Base-by-base conservation (phyloP, 2,329 filamentous ascomycete species). In the Cladosporium sp. region DNA sequence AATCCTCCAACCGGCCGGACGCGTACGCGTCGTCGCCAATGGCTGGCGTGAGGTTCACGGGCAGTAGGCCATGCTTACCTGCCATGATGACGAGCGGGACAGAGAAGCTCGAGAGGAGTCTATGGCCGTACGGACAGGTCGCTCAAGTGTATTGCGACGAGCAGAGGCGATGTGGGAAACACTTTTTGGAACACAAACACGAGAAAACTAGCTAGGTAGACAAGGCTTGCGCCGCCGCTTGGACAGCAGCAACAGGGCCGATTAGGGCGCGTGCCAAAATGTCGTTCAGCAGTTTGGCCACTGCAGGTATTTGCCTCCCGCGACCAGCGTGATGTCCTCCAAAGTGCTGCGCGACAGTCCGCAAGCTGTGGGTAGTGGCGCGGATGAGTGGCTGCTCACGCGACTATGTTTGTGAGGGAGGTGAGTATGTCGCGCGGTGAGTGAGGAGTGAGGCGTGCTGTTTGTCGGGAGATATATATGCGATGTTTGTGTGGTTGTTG, bases 201-300 rank as follows among this genome's bases (percentile, higher is more conserved):
- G 41, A 41, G 37, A 48, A 27, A 37, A 41, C 45, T 48, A 48
- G 45, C 45, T 48, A 48, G 43, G 32, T 47, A 47, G 45, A 22
- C 39, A 41, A n/a, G 45, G 36, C 39, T 24, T 48, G 45, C 45
- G 45, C 45, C 37, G n/a, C n/a, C n/a, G 45, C 45, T 22, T 34
- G 22, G 32, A 36, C 20, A 34, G 37, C 45, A n/a, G n/a, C n/a
- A n/a, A n/a, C n/a, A 40, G 37, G 39, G 38, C 45, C 37, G 29
- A 30, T 22, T 32, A 41, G 39, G 18, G 13, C 17, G 18, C 45
- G 45, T 13, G 37, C 17, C 7, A 2, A 27, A 39, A 22, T n/a
- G n/a, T n/a, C n/a, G 19, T 22, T 27, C 27, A 19, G 13, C 11
- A 40, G 27, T 13, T 20, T 22, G 15, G 45, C 24, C 12, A 11